Base-by-base conservation (phyloP, 805 yeast species). In the Maudiozyma barnettii region DNA sequence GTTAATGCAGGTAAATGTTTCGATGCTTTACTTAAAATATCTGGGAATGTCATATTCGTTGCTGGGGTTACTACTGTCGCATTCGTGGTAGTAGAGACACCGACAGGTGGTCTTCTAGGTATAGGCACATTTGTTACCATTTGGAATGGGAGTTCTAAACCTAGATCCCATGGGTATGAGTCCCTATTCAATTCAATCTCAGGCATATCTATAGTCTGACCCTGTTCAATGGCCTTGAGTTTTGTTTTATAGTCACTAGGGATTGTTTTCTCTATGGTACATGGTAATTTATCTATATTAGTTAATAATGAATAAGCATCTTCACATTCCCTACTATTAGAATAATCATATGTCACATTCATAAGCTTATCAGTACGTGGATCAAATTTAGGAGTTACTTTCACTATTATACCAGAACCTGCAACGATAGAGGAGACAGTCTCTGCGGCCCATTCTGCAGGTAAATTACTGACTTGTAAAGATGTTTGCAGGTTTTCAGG, bases 351-450 rank as follows among this genome's bases (percentile, higher is more conserved):
- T 9, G 51, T 40, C 9, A 63, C 52, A 14, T 60, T 48, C 18
- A 58, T 78, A 78, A 72, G 70, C 73, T 66, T 82, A 73, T 64
- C 82, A 63, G 60, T 59, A 21, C 64, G 46, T 5, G 65, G 62
- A 44, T 63, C 65, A 13, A 50, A 53, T 48, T 54, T 58, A 2
- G 56, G 43, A 3, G 49, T 72, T 8, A 83, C 82, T 52, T 81
- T 86, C 14, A 80, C 79, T 22, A 84, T 77, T 2, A 77, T 75
- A 1, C 93, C 93, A 9, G 84, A 73, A 1, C 90, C 90, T 46
- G 84, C 80, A 21, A 83, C 81, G 10, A 84, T 76, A 26, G 80
- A 76, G 45, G 79, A 76, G 33, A 84, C 69, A 14, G 74, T 76
- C 44, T 76, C 77, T 47, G 76, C 81, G 51, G 73, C 79, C 93